Percentiles rank a stretch among this genome's conserved stretches.
phyloP scores from a whole-genome alignment of 345 rosid species.

The Camelina neglecta region DNA sequence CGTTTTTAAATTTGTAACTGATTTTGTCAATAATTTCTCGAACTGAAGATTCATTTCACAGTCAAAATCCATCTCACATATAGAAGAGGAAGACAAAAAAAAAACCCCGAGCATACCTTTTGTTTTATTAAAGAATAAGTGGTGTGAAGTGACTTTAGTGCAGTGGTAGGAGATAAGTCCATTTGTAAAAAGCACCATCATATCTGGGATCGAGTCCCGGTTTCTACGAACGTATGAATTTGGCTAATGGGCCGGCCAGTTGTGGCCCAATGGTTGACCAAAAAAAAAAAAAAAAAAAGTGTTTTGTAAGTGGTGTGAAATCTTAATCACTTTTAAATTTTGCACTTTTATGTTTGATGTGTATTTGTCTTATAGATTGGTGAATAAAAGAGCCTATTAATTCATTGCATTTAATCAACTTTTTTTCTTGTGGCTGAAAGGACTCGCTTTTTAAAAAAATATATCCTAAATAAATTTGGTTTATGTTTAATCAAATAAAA shows the following conservation, averaged over 20 bases:
- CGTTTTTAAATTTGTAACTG: conserved; percentile 29
- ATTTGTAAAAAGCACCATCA: too few relatives aligned
- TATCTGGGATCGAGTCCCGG: too few relatives aligned
- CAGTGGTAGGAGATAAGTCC: too few relatives aligned
- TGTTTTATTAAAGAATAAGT: conserved; percentile 24
- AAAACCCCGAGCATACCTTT: conserved; percentile 1
- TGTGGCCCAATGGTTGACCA: neutral
- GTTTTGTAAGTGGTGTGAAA: conserved; percentile 39
- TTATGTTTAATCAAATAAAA: conserved; percentile 36
- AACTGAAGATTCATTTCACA: conserved; percentile 1
- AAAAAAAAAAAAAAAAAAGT: too few relatives aligned
- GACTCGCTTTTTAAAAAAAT: neutral
- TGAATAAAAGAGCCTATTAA: conserved; percentile 37
- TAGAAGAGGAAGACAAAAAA: neutral
- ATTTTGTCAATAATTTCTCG: neutral
- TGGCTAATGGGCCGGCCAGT: too few relatives aligned
- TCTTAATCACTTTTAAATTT: conserved; percentile 38
- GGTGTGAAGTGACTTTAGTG: too few relatives aligned
- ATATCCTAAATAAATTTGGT: conserved; percentile 1
- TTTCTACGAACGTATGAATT: too few relatives aligned
- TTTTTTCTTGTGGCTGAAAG: conserved; percentile 40
- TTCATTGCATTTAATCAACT: conserved; percentile 37
- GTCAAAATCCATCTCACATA: neutral
- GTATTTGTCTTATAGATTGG: conserved; percentile 38
- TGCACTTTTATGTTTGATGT: conserved; percentile 37